Percentiles rank a stretch among this genome's conserved stretches.
phyloP scores from a whole-genome alignment of 441 rosid genomes.

The Bocquillonia castaneifolia region DNA sequence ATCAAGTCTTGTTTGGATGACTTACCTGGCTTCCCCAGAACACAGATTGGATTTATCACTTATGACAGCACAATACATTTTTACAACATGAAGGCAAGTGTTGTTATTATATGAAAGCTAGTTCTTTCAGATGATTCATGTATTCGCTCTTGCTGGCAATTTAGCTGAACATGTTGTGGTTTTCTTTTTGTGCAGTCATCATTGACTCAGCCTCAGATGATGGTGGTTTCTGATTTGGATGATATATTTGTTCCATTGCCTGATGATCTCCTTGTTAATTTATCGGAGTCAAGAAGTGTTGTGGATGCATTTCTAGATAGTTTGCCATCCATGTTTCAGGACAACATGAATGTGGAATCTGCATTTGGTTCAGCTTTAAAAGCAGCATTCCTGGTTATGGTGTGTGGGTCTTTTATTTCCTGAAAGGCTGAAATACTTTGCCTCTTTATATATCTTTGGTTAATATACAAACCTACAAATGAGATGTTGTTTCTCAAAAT shows the following conservation, averaged over 20 bases:
- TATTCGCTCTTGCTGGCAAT: not conserved
- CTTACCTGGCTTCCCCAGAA: slow-evolving; percentile 93
- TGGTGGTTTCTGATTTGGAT: slow-evolving; percentile 97
- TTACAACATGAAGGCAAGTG: slow-evolving; percentile 93
- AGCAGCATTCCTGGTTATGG: slow-evolving; percentile 98
- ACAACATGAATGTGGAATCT: slow-evolving; percentile 84
- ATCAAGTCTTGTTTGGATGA: slow-evolving; percentile 91
- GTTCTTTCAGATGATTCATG: slow-evolving; percentile 15
- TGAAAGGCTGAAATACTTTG: slow-evolving; percentile 2
- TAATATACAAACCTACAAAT: not conserved
- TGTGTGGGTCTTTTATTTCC: slow-evolving; percentile 33
- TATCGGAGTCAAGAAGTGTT: slow-evolving; percentile 91
- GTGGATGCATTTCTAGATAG: slow-evolving; percentile 90
- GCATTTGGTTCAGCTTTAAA: slow-evolving; percentile 97
- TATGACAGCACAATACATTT: slow-evolving; percentile 96
- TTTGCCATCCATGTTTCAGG: slow-evolving; percentile 91
- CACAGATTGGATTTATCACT: slow-evolving; percentile 97
- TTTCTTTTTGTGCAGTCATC: slow-evolving; percentile 70
- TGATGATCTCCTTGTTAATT: slow-evolving; percentile 97
- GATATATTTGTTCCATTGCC: slow-evolving; percentile 91
- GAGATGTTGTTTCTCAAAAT: not conserved
- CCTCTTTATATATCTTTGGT: slow-evolving; percentile 6
- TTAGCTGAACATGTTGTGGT: slow-evolving; percentile 22
- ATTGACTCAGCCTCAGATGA: slow-evolving; percentile 96
- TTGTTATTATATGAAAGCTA: slow-evolving; percentile 16